Base-by-base conservation (phyloP, 2,329 filamentous ascomycete genomes). In the Teratosphaeriaceae sp. region DNA sequence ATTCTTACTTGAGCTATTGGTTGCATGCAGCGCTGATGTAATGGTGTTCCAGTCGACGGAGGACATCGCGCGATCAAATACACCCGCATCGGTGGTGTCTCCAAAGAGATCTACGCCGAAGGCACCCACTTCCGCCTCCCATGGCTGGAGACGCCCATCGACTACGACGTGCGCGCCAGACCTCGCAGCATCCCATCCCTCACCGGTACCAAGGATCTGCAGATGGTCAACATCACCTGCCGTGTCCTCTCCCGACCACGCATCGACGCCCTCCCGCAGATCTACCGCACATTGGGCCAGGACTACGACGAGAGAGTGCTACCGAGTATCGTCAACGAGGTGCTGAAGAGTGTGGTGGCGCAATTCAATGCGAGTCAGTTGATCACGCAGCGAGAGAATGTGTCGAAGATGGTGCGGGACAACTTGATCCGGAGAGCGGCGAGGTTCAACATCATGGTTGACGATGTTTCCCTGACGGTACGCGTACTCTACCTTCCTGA, bases 151-250 rank as follows among this genome's bases (percentile, higher is more conserved):
- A 95, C 89, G 3, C 88, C 92, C 40, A 81, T 98, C 66, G 83
- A 89, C 58, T 98, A 97, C 56, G 90, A 98, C 67, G 92, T 98
- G 57, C 90, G 92, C 70, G 92, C 92, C 47, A 96, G 90, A 75
- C 92, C 92, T 60, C 83, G 92, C 65, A 96, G 94, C 62, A 89
- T 98, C 58, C 85, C 92, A 54, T 97, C 92, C 54, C 79, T 98
- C 54, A 98, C 92, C 47, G 92, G 92, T 57, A 98, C 92, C 63
- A 98, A 98, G 76, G 92, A 98, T 70, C 73, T 98, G 69, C 92
- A 98, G 75, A 98, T 98, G 92, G 92, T 97, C 64, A 98, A 98
- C 79, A 97, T 98, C 65, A 98, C 90, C 63, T 98, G 92, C 71
- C 90, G 92, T 86, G 92, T 98, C 46, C 85, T 98, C 41, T 96